phyloP scores from a whole-genome alignment of 2,329 filamentous ascomycete genomes.

The Cercospora zeina region DNA sequence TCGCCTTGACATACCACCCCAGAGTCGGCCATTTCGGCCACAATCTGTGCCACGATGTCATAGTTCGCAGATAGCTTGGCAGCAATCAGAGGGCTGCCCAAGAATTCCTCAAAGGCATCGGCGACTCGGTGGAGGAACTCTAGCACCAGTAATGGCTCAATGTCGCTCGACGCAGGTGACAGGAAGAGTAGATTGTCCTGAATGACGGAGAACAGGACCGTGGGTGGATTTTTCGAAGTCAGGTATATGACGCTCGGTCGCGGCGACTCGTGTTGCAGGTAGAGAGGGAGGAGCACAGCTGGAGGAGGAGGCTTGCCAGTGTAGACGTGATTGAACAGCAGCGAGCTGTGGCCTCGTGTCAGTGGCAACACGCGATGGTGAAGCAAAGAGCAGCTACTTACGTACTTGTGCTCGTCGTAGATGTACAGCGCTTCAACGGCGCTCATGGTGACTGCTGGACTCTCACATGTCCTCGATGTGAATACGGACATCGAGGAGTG shows the following conservation, averaged over 20 bases:
- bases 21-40: conserved; percentile 95
- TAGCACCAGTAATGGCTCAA: conserved; percentile 83
- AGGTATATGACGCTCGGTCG: conserved; percentile 86
- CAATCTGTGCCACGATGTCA: conserved; percentile 87
- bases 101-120: conserved; percentile 90
- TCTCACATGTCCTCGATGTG: conserved; percentile 22
- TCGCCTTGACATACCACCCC: conserved; percentile 89
- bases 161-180: conserved; percentile 79
- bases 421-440: conserved; percentile 95
- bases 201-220: conserved; percentile 81
- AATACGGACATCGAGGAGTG: background rate
- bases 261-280: conserved; percentile 76
- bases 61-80: conserved; percentile 86
- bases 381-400: conserved; percentile 32
- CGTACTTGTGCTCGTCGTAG: conserved; percentile 91
- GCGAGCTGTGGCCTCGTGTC: conserved; percentile 57
- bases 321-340: conserved; percentile 87
- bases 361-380: conserved; percentile 21
- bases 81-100: conserved; percentile 81
- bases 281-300: conserved; percentile 75
- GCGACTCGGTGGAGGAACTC: conserved; percentile 93
- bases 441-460: conserved; percentile 49
- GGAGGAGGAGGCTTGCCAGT: conserved; percentile 76
- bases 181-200: conserved; percentile 87
- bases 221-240: conserved; percentile 76